Percentiles rank a stretch among this genome's conserved stretches.
These are phyloP conservation scores for Hypoxylon subgilvum DNA, from an alignment of 495 filamentous ascomycete species.

Conservation along the genomic window DNA sequence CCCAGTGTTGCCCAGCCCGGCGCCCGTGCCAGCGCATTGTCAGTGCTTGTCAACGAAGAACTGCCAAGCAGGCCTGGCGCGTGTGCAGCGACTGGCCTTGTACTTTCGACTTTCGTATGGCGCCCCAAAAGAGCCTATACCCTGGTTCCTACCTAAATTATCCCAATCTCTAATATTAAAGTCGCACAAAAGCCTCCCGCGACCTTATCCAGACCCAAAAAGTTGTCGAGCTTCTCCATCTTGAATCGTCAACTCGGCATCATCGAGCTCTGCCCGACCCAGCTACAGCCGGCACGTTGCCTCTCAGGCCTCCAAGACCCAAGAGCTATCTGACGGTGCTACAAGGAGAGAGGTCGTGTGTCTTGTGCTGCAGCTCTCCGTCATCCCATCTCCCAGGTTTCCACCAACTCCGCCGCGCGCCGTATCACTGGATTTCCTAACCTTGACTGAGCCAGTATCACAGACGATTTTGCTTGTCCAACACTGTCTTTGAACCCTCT, in stretches of 20 bases:
- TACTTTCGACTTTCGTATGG: slow-evolving; percentile 49
- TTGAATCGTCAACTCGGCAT: slow-evolving; percentile 41
- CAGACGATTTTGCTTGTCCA: slow-evolving; percentile 56
- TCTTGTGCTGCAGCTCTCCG: slow-evolving; percentile 52
- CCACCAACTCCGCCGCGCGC: slow-evolving; percentile 53
- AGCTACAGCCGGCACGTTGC: slow-evolving; percentile 44
- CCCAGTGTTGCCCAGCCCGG: slow-evolving; percentile 30
- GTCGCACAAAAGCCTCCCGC: slow-evolving; percentile 60
- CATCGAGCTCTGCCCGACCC: slow-evolving; percentile 41
- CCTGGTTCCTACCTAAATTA: slow-evolving; percentile 44
- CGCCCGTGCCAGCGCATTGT: slow-evolving; percentile 42
- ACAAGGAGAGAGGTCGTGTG: slow-evolving; percentile 45
- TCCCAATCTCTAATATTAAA: slow-evolving; percentile 50
- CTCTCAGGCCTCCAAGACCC: slow-evolving; percentile 41
- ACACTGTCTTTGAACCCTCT: slow-evolving; percentile 44
- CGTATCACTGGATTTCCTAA: slow-evolving; percentile 51
- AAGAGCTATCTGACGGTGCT: slow-evolving; percentile 41
- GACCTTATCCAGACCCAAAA: slow-evolving; percentile 55
- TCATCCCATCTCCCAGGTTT: slow-evolving; percentile 47
- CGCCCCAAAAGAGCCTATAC: slow-evolving; percentile 42
- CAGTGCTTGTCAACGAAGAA: slow-evolving; percentile 41
- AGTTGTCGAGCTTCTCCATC: slow-evolving; percentile 48
- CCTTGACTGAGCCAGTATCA: slow-evolving; percentile 50
- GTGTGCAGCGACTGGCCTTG: slow-evolving; percentile 42
- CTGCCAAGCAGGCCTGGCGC: slow-evolving; percentile 40